phyloP scores from a whole-genome alignment of 345 rosid species.

The Streptanthus diversifolius region DNA sequence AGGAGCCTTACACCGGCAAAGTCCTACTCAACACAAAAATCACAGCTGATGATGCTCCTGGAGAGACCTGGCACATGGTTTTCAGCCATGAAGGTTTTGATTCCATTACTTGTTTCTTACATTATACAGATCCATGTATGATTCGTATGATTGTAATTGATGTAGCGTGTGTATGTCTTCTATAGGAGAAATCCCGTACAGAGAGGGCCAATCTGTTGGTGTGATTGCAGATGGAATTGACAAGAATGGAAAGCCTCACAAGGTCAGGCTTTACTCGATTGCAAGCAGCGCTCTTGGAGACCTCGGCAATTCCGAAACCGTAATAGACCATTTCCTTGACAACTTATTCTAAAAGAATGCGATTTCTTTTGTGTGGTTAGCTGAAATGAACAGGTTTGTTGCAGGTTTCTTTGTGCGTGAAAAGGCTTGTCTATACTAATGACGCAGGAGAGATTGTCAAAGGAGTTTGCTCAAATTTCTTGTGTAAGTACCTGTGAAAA shows the following conservation, averaged over 20 bases:
- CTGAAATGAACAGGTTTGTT: slow-evolving; percentile 16
- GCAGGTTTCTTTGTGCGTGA: slow-evolving; percentile 91
- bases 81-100: slow-evolving; percentile 67
- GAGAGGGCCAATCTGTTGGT: slow-evolving; percentile 94
- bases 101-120: neutral
- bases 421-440: slow-evolving; percentile 84
- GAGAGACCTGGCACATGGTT: slow-evolving; percentile 98
- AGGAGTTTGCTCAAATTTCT: slow-evolving; percentile 97
- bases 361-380: neutral
- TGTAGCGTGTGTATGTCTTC: slow-evolving; percentile 1
- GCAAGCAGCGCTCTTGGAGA: slow-evolving; percentile 96
- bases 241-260: slow-evolving; percentile 91
- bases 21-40: slow-evolving; percentile 92
- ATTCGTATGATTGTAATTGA: neutral
- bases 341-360: neutral
- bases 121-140: neutral
- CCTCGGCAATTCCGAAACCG: slow-evolving; percentile 85
- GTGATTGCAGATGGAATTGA: slow-evolving; percentile 75
- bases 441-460: slow-evolving; percentile 87
- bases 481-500: slow-evolving; percentile 53
- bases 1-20: slow-evolving; percentile 72
- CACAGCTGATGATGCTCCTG: slow-evolving; percentile 97
- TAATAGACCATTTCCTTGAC: slow-evolving; percentile 28
- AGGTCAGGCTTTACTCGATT: slow-evolving; percentile 85
- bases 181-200: slow-evolving; percentile 77